Conservation (phyloP, 202 grass and related monocot genomes). For the Schoenoplectus tabernaemontani region DNA sequence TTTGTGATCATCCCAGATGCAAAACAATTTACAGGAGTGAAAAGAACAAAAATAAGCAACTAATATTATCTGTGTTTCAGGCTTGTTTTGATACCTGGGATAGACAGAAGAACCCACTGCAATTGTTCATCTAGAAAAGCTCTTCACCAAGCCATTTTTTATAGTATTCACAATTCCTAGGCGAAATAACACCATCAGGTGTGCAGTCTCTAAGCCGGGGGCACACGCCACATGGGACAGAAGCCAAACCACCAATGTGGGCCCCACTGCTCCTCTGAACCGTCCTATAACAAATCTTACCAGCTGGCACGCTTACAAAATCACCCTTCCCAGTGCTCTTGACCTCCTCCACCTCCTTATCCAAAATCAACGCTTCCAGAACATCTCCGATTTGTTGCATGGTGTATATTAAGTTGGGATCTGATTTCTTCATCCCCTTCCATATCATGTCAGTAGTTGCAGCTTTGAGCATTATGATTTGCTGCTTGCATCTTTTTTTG, state of each 20-base stretch:
- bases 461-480: slow-evolving; percentile 42
- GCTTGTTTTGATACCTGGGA: not conserved
- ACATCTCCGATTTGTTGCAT: slow-evolving; percentile 54
- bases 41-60: not conserved
- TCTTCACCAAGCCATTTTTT: slow-evolving; percentile 71
- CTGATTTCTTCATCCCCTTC: slow-evolving; percentile 36
- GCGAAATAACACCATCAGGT: slow-evolving; percentile 65
- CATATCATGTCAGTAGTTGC: slow-evolving; percentile 43
- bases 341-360: slow-evolving; percentile 70
- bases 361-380: slow-evolving; percentile 53
- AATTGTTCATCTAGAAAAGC: slow-evolving; percentile 51
- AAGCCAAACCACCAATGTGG: slow-evolving; percentile 37
- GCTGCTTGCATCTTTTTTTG: slow-evolving; percentile 45
- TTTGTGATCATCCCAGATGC: not conserved
- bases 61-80: not conserved
- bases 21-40: not conserved
- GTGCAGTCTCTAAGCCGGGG: slow-evolving; percentile 68
- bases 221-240: slow-evolving; percentile 69
- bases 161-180: slow-evolving; percentile 67
- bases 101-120: not conserved
- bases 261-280: slow-evolving; percentile 20
- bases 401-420: slow-evolving; percentile 21
- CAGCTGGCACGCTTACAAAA: slow-evolving; percentile 33
- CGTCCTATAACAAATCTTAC: slow-evolving; percentile 51
- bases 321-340: slow-evolving; percentile 62